These are phyloP conservation scores for Mycocentrospora acerina DNA, from an alignment of 2,329 filamentous ascomycete genomes.

Conservation along the genomic window DNA sequence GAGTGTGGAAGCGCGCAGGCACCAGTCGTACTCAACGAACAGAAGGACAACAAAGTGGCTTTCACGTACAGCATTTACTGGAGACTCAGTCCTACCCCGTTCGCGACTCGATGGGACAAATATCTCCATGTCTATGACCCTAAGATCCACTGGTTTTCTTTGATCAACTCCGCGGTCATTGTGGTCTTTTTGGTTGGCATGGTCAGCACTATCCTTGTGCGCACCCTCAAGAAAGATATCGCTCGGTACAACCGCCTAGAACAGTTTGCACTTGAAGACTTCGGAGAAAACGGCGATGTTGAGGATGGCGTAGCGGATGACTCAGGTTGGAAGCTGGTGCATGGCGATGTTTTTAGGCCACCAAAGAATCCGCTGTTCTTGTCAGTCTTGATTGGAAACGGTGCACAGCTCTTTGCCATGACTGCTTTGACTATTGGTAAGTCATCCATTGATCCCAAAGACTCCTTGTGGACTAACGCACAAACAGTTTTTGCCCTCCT, in stretches of 20 bases:
- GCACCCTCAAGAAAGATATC: slow-evolving; percentile 91
- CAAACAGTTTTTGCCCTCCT: slow-evolving; percentile 74
- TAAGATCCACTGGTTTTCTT: slow-evolving; percentile 98
- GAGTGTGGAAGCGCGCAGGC: slow-evolving; percentile 65
- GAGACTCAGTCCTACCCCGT: slow-evolving; percentile 79
- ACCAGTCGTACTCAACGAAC: slow-evolving; percentile 66
- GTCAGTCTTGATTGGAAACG: slow-evolving; percentile 86
- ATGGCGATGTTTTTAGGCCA: slow-evolving; percentile 93
- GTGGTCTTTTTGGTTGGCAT: slow-evolving; percentile 89
- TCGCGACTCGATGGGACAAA: slow-evolving; percentile 98
- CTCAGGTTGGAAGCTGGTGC: slow-evolving; percentile 97
- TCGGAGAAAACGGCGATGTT: slow-evolving; percentile 71
- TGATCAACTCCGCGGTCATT: slow-evolving; percentile 94
- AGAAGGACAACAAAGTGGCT: slow-evolving; percentile 65
- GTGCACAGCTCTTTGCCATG: slow-evolving; percentile 97
- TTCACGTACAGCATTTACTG: slow-evolving; percentile 95
- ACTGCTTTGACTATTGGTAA: slow-evolving; percentile 81
- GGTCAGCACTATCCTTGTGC: slow-evolving; percentile 86
- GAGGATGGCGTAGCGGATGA: slow-evolving; percentile 97
- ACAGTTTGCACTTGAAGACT: slow-evolving; percentile 84
- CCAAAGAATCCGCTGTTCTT: slow-evolving; percentile 81
- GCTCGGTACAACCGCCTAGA: slow-evolving; percentile 94
- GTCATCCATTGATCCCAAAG: slow-evolving; percentile 11
- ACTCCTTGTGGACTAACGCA: slow-evolving; percentile 9
- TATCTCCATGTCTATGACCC: slow-evolving; percentile 97